A percentile compares a stretch with the other conserved stretches of the same genome.
phyloP scores from a whole-genome alignment of 305 asterid genomes.

The Fraxinus latifolia region DNA sequence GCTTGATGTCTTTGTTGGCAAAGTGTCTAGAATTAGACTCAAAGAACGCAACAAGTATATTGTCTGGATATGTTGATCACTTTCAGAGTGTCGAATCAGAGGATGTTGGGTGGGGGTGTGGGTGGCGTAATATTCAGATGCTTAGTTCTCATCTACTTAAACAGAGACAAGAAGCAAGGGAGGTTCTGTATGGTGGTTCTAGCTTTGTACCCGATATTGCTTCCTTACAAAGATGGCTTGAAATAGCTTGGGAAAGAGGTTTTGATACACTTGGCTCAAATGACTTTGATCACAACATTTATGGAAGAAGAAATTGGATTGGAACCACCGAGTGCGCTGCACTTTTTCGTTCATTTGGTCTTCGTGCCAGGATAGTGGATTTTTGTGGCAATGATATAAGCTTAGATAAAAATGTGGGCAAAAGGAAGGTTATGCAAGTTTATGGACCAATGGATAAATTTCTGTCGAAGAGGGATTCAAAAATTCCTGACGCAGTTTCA shows the following conservation, averaged over 20 bases:
- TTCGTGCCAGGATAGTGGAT: constrained; percentile 80
- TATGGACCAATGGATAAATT: constrained; percentile 84
- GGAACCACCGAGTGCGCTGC: constrained; percentile 93
- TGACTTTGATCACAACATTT: constrained; percentile 56
- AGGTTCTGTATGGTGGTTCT: constrained; percentile 66
- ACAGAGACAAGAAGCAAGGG: constrained; percentile 55
- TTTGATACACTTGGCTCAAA: constrained; percentile 64
- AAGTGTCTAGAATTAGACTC: constrained; percentile 64
- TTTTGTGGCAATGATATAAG: constrained; percentile 42
- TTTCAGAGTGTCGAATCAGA: constrained; percentile 52
- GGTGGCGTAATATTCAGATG: constrained; percentile 98
- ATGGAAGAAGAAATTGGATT: constrained; percentile 72
- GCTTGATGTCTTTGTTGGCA: constrained; percentile 52
- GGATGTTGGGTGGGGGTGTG: constrained; percentile 91
- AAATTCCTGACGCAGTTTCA: constrained; percentile 20
- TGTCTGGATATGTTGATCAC: constrained; percentile 75
- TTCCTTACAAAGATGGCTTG: constrained; percentile 80
- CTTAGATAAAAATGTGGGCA: constrained; percentile 23
- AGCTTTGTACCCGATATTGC: constrained; percentile 70
- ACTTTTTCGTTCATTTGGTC: constrained; percentile 76
- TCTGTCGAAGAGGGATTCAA: constrained; percentile 43
- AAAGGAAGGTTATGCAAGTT: constrained; percentile 36
- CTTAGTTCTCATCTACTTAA: constrained; percentile 77
- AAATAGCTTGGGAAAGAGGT: constrained; percentile 78
- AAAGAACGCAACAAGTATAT: constrained; percentile 40